These are phyloP conservation scores for Ophiocordyceps camponoti-floridani DNA, from an alignment of 2,329 filamentous ascomycete genomes.

Conservation along the genomic window DNA sequence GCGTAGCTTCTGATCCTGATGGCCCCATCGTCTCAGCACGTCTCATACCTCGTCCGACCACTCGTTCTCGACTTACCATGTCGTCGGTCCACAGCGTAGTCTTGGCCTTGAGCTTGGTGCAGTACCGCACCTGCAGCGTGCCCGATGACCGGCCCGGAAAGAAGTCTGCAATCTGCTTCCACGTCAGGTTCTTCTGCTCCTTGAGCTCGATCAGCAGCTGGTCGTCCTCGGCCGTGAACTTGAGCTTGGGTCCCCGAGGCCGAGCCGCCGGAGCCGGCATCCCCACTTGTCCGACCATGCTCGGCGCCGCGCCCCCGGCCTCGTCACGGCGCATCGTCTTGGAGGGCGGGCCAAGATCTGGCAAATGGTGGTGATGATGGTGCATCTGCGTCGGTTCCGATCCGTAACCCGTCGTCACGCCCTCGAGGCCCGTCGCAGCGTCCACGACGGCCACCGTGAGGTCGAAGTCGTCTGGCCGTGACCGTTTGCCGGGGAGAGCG, in stretches of 20 bases:
- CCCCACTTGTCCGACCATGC: slow-evolving; percentile 67
- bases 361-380: slow-evolving; percentile 70
- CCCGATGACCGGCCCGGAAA: slow-evolving; percentile 83
- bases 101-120: slow-evolving; percentile 87
- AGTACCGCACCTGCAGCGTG: slow-evolving; percentile 84
- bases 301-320: slow-evolving; percentile 45
- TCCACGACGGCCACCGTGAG: slow-evolving; percentile 34
- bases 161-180: slow-evolving; percentile 96
- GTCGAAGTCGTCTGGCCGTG: slow-evolving; percentile 40
- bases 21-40: not conserved
- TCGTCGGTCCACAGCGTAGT: slow-evolving; percentile 88
- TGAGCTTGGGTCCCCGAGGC: slow-evolving; percentile 76
- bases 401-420: too few relatives aligned
- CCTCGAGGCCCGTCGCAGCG: slow-evolving; percentile 33
- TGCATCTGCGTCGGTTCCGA: slow-evolving; percentile 3
- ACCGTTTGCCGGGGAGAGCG: slow-evolving; percentile 26
- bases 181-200: slow-evolving; percentile 85
- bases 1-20: slow-evolving; percentile 58
- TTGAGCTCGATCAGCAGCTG: slow-evolving; percentile 76
- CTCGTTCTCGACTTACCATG: slow-evolving; percentile 44
- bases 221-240: slow-evolving; percentile 88
- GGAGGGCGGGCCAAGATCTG: slow-evolving; percentile 51
- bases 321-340: slow-evolving; percentile 49
- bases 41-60: not conserved
- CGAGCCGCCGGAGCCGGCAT: slow-evolving; percentile 72